phyloP scores from a whole-genome alignment of 2,329 filamentous ascomycete species.

The Colletotrichum sansevieriae region DNA sequence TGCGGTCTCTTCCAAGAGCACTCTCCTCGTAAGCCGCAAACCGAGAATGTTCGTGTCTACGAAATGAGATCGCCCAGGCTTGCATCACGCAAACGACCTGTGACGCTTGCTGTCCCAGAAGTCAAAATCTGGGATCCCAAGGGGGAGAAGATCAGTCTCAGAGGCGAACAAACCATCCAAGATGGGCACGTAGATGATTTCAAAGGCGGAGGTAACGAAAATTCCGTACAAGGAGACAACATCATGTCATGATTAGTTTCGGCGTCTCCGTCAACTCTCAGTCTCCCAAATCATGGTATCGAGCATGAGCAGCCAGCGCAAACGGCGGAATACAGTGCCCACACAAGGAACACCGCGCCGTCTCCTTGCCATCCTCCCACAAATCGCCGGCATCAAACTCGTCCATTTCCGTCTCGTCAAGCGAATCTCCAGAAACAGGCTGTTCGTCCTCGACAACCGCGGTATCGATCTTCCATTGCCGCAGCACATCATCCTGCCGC shows the following conservation, averaged over 20 bases:
- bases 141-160: no score
- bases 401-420: conserved; percentile 44
- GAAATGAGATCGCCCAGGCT: no score
- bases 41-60: no score
- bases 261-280: not conserved
- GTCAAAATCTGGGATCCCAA: no score
- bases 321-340: conserved; percentile 68
- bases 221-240: no score
- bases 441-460: conserved; percentile 38
- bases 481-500: conserved; percentile 76
- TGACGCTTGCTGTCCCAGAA: no score
- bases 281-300: conserved; percentile 60
- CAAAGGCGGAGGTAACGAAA: not conserved
- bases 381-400: conserved; percentile 48
- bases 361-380: conserved; percentile 45
- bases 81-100: no score
- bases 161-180: not conserved
- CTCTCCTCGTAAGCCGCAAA: no score
- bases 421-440: conserved; percentile 41
- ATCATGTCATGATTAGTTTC: not conserved
- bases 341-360: conserved; percentile 60
- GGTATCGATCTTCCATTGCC: conserved; percentile 71
- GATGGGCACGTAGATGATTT: not conserved
- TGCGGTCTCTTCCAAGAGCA: no score
- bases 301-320: conserved; percentile 68